Evolutionary conservation across 2,329 filamentous ascomycete species (phyloP), one percentile per base, ranked within the genome.

Genomic region (Penicillium sp.): DNA sequence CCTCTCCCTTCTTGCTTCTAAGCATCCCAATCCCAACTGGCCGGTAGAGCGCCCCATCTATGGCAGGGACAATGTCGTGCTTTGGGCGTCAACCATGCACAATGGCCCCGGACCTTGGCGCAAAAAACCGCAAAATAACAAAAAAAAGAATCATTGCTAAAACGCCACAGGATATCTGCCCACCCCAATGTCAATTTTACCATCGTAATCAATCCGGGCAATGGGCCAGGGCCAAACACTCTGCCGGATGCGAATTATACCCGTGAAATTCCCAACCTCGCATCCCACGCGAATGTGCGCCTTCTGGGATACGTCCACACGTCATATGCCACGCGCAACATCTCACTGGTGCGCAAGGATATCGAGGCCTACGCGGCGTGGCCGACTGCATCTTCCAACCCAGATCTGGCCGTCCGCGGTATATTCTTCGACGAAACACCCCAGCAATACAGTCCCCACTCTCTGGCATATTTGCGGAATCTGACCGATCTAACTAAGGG

Each of bases 401-500:
- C 65, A 10, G 66, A 66, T 35, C 60, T 78, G 44, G 63, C 69
- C 20, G 64, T 78, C 56, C 67, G 68, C 46, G 75, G 74, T 44
- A 75, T 78, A 56, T 78, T 78, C 60, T 72, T 78, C 49, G 75
- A 77, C 53, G 75, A 78, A 61, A 72, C 70, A 37, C 75, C 75
- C 4, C 64, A 70, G 42, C 46, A 65, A 52, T 74, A 69, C 57
- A 60, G 65, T 52, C 52, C 50, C 44, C 49, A 55, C 29, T 55
- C 62, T 20, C 56, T 66, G 47, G 55, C 55, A 42, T 74, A 70
- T 54, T 59, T 72, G 18, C 54, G 66, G 47, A 61, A 64, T 9
- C 46, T 73, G 31, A 67, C 63, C 4, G 49, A 56, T 31, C 54
- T 67, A 9, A 67, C 71, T 38, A 69, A 64, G 50, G 51, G 49